These are phyloP conservation scores for Cytospora schulzeri DNA, from an alignment of 2,329 filamentous ascomycete genomes.

Conservation along the genomic window DNA sequence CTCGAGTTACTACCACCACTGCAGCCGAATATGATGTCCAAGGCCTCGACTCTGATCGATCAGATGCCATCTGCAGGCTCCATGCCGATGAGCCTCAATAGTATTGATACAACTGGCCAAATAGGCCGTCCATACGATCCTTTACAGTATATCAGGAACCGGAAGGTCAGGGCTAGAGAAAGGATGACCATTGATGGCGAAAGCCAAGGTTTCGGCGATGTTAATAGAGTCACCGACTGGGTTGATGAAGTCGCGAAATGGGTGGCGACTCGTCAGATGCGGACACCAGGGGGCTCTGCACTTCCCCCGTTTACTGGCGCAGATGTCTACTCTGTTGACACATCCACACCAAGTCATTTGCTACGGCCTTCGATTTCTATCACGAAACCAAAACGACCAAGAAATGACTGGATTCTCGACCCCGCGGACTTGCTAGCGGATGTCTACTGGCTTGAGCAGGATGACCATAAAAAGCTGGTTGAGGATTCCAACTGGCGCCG, in stretches of 20 bases:
- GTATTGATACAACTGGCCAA: constrained; percentile 40
- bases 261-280: constrained; percentile 41
- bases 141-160: constrained; percentile 87
- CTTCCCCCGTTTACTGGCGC: constrained; percentile 52
- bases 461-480: constrained; percentile 76
- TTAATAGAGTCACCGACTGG: constrained; percentile 73
- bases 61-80: constrained; percentile 42
- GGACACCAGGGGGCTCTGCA: constrained; percentile 37
- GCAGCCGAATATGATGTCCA: constrained; percentile 44
- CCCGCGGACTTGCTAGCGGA: constrained; percentile 89
- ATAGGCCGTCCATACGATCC: constrained; percentile 83
- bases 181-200: constrained; percentile 74
- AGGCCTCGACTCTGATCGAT: constrained; percentile 42
- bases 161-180: constrained; percentile 80
- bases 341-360: constrained; percentile 44
- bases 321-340: constrained; percentile 46
- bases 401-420: constrained; percentile 82
- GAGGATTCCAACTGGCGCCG: constrained; percentile 77
- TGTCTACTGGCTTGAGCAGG: constrained; percentile 85
- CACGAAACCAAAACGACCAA: constrained; percentile 68
- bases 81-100: constrained; percentile 36
- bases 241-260: constrained; percentile 66
- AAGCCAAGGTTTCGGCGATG: constrained; percentile 74
- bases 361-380: constrained; percentile 45
- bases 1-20: constrained; percentile 79